Conservation (phyloP, 2,329 filamentous ascomycete species). For the Colletotrichum eremochloae region DNA sequence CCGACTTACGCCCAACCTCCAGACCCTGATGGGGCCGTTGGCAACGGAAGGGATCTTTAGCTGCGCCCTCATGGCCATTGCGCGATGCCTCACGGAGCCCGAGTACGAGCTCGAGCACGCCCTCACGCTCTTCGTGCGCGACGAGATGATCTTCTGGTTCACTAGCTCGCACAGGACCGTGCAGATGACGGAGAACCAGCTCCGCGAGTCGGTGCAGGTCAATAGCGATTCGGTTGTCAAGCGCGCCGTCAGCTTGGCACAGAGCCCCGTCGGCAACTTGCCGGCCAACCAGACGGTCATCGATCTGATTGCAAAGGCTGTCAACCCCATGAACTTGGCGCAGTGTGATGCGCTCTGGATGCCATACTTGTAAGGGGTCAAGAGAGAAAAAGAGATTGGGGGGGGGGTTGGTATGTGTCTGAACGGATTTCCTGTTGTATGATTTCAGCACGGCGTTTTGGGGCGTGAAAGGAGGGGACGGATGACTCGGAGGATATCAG, state of each 20-base stretch:
- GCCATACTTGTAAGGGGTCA: constrained; percentile 80
- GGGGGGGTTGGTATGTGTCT: not conserved
- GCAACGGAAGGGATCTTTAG: constrained; percentile 97
- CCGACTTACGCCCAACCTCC: constrained; percentile 95
- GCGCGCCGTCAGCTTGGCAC: constrained; percentile 86
- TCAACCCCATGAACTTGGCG: constrained; percentile 90
- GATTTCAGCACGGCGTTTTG: constrained; percentile 40
- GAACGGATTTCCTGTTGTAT: constrained; percentile 14
- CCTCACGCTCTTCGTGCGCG: constrained; percentile 92
- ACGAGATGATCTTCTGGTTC: constrained; percentile 99
- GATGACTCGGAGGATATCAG: not conserved
- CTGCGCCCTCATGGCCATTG: constrained; percentile 96
- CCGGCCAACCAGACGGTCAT: constrained; percentile 98
- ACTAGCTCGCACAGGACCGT: constrained; percentile 79
- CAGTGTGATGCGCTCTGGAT: constrained; percentile 96
- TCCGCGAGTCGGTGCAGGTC: constrained; percentile 83
- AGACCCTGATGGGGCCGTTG: constrained; percentile 95
- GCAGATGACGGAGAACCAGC: constrained; percentile 69
- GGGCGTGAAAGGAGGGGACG: constrained; percentile 14
- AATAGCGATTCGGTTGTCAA: constrained; percentile 96
- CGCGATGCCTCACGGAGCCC: constrained; percentile 91
- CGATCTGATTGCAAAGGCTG: constrained; percentile 91
- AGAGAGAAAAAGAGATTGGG: not conserved
- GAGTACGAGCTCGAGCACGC: constrained; percentile 94
- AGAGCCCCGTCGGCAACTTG: constrained; percentile 81